Conservation (phyloP, 768 basidiomycete genomes). For the Auricularia cornea region DNA sequence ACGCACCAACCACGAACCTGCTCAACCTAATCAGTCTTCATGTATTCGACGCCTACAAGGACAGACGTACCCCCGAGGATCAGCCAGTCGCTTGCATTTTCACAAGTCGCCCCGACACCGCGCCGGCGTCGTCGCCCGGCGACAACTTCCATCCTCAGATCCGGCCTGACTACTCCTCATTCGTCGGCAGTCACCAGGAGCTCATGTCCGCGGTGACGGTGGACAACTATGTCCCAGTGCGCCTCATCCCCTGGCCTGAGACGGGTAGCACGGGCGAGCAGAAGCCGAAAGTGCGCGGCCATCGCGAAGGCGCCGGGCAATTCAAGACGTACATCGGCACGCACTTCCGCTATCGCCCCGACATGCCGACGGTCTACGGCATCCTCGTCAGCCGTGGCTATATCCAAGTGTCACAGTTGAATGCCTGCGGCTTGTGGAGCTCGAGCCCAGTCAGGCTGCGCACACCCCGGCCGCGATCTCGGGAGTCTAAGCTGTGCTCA, state of each 20-base stretch:
- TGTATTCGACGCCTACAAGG: too few relatives aligned
- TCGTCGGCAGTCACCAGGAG: not conserved
- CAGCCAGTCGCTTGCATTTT: not conserved
- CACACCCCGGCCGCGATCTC: too few relatives aligned
- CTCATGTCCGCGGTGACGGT: not conserved
- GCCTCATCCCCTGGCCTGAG: not conserved
- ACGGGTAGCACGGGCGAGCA: too few relatives aligned
- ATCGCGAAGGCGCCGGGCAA: too few relatives aligned
- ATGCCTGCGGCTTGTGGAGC: not conserved
- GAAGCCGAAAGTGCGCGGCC: too few relatives aligned
- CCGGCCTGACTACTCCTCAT: not conserved
- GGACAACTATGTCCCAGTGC: not conserved
- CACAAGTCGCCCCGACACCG: not conserved
- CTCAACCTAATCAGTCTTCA: too few relatives aligned
- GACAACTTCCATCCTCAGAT: not conserved
- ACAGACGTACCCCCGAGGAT: too few relatives aligned
- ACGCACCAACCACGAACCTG: too few relatives aligned
- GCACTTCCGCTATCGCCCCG: too few relatives aligned
- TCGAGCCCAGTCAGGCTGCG: too few relatives aligned
- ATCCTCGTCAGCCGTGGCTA: not conserved
- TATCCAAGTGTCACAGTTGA: not conserved
- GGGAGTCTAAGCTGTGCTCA: too few relatives aligned
- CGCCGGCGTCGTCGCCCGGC: not conserved
- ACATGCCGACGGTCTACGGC: not conserved
- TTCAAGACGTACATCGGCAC: too few relatives aligned